phyloP scores from a whole-genome alignment of 2,329 filamentous ascomycete genomes.

The Neocatenulostroma microsporum region DNA sequence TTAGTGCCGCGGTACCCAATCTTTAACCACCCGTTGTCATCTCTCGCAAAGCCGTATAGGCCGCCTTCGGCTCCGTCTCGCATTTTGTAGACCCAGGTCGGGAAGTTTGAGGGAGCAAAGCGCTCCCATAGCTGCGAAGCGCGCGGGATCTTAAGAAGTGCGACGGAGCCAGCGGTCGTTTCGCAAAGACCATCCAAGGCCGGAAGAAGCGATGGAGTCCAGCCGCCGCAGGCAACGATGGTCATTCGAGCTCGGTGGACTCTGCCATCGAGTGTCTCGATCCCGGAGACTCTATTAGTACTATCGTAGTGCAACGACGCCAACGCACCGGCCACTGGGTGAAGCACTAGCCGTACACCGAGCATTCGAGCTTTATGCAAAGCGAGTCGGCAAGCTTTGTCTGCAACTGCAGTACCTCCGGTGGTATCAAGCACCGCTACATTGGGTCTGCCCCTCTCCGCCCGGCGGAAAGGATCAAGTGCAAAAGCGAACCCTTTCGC shows the following conservation, averaged over 20 bases:
- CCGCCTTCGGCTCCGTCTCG: constrained; percentile 27
- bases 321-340: neutral
- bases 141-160: constrained; percentile 36
- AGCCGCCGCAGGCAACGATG: constrained; percentile 19
- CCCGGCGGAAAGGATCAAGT: constrained; percentile 8
- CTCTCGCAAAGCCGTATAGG: constrained; percentile 43
- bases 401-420: constrained; percentile 8
- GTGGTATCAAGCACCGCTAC: constrained; percentile 9
- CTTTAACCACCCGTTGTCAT: constrained; percentile 41
- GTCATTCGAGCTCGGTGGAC: constrained; percentile 24
- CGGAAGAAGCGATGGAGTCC: constrained; percentile 30
- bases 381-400: constrained; percentile 10
- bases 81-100: constrained; percentile 31
- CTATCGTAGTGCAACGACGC: neutral
- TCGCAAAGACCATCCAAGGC: constrained; percentile 31
- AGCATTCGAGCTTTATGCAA: constrained; percentile 4
- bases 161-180: constrained; percentile 41
- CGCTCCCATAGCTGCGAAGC: constrained; percentile 31
- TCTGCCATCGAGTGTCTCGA: constrained; percentile 35
- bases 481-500: constrained; percentile 7
- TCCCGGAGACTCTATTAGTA: constrained; percentile 3
- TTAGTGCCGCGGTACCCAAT: constrained; percentile 48
- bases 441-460: constrained; percentile 5
- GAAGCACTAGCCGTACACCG: neutral
- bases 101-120: constrained; percentile 39